Conservation (phyloP, 371 early-diverging fungal genomes). For the Blakeslea trispora region DNA sequence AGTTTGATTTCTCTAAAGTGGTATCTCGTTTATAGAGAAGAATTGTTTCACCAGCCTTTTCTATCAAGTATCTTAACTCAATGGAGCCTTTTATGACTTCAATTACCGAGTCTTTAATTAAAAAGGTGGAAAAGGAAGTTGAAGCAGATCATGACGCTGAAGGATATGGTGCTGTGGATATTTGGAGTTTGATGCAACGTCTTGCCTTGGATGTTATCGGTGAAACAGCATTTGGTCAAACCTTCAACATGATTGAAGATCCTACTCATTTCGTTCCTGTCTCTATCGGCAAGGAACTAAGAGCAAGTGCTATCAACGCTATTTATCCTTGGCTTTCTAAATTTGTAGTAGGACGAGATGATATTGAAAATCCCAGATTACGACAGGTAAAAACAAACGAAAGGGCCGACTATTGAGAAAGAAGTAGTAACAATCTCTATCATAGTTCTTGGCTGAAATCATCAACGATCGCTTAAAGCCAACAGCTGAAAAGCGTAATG, state of each 20-base stretch:
- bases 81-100: constrained; percentile 38
- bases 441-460: constrained; percentile 36
- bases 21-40: constrained; percentile 29
- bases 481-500: constrained; percentile 26
- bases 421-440: neutral
- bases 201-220: constrained; percentile 55
- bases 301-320: constrained; percentile 1
- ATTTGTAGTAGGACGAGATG: constrained; percentile 2
- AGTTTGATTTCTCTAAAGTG: no score
- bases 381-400: constrained; percentile 4
- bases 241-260: constrained; percentile 49
- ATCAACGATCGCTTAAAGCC: constrained; percentile 31
- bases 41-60: constrained; percentile 48
- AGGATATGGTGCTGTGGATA: constrained; percentile 24
- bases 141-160: constrained; percentile 1
- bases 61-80: constrained; percentile 39
- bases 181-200: constrained; percentile 38
- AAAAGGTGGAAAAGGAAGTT: constrained; percentile 23
- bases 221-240: constrained; percentile 49
- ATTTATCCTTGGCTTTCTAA: constrained; percentile 15
- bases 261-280: constrained; percentile 38
- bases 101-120: constrained; percentile 20
- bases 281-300: constrained; percentile 13
- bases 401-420: no score
- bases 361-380: constrained; percentile 8